These are phyloP conservation scores for Erigeron philadelphicus DNA, from an alignment of 140 eudicot genomes.

Conservation along the genomic window DNA sequence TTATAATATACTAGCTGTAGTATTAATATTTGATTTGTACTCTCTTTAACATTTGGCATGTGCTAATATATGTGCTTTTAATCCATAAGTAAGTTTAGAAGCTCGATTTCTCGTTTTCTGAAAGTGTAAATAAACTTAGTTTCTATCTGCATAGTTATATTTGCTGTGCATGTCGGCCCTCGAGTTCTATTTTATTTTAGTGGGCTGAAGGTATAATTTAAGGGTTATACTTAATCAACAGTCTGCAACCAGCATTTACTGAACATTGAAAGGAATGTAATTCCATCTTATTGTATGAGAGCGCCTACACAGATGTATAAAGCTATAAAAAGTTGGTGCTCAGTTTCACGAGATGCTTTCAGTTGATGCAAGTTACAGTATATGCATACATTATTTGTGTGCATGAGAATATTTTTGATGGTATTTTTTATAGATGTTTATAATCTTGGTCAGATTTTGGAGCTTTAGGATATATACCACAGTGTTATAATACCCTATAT, in stretches of 20 bases:
- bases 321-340: neutral
- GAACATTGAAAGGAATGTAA: too few relatives aligned
- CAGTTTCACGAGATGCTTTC: neutral
- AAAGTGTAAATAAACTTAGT: too few relatives aligned
- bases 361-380: neutral
- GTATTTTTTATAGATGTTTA: neutral
- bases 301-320: neutral
- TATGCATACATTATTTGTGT: neutral
- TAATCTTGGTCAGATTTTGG: neutral
- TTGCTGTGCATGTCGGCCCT: neutral
- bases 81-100: neutral
- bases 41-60: neutral
- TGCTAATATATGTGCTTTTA: neutral
- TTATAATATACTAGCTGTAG: conserved; percentile 8
- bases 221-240: too few relatives aligned
- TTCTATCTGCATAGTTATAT: neutral
- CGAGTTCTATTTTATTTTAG: too few relatives aligned
- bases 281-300: too few relatives aligned
- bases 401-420: neutral
- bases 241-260: too few relatives aligned
- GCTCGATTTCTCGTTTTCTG: neutral
- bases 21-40: neutral
- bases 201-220: too few relatives aligned
- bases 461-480: neutral
- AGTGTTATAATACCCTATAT: conserved; percentile 3